A percentile compares a stretch with the other conserved stretches of the same genome.
These are phyloP conservation scores for Cladosporium sp. DNA, from an alignment of 2,329 filamentous ascomycete species.

Conservation along the genomic window DNA sequence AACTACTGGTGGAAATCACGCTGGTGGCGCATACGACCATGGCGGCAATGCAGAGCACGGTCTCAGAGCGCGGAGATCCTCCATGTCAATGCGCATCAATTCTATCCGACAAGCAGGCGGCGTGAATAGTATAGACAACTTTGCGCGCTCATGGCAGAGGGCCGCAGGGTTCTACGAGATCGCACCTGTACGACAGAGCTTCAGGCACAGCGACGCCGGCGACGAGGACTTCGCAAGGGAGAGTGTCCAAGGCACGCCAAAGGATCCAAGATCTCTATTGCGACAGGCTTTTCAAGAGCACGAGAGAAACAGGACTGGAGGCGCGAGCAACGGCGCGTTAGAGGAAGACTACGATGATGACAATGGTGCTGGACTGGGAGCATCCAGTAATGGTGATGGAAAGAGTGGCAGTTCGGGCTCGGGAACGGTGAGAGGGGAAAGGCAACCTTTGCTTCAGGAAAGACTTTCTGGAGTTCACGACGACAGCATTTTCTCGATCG, in stretches of 20 bases:
- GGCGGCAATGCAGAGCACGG: constrained; percentile 19
- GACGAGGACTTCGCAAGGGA: constrained; percentile 43
- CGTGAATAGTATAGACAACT: constrained; percentile 90
- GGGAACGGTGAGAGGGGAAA: constrained; percentile 6
- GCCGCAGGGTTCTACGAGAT: constrained; percentile 86
- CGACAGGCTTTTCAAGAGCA: constrained; percentile 37
- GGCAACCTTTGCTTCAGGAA: constrained; percentile 22
- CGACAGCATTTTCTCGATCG: constrained; percentile 46
- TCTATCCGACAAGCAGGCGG: constrained; percentile 70
- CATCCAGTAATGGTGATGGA: background rate
- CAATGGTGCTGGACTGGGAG: constrained; percentile 15
- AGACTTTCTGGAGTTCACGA: constrained; percentile 29
- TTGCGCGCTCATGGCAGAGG: constrained; percentile 86
- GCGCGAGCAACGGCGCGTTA: constrained; percentile 18
- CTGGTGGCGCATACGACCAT: constrained; percentile 9
- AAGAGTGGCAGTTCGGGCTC: background rate
- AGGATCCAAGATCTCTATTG: constrained; percentile 40
- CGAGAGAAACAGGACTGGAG: constrained; percentile 16
- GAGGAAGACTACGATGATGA: constrained; percentile 27
- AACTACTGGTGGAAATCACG: constrained; percentile 11
- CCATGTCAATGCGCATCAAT: constrained; percentile 48
- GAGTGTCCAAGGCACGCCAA: constrained; percentile 30
- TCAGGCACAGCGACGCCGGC: constrained; percentile 49
- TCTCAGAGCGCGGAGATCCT: constrained; percentile 42
- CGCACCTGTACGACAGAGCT: constrained; percentile 71